Evolutionary conservation across 1,284 basidiomycete genomes (phyloP).

Genomic region (Fistulina hepatica): DNA sequence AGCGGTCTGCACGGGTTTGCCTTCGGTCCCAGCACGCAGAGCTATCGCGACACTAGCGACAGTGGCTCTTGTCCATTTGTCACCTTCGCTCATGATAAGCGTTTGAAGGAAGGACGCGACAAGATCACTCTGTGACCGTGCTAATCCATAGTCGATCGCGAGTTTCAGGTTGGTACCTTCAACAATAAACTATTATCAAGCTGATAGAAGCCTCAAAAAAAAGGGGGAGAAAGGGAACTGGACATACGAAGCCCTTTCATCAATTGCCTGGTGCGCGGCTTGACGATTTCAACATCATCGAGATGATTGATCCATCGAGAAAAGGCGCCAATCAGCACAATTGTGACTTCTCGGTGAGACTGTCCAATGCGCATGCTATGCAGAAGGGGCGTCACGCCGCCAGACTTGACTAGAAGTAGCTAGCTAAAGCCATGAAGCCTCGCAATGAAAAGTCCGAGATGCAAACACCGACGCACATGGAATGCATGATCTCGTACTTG

Average conservation of each 20-base stretch:
- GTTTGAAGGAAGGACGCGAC: slow-evolving; percentile 77
- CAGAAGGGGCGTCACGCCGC: slow-evolving; percentile 64
- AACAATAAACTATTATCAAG: slow-evolving; percentile 7
- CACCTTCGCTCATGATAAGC: slow-evolving; percentile 78
- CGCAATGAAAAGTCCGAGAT: neutral
- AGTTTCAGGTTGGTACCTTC: slow-evolving; percentile 69
- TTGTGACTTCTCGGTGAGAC: slow-evolving; percentile 63
- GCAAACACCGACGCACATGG: slow-evolving; percentile 40
- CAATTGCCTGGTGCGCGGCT: slow-evolving; percentile 50
- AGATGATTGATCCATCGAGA: slow-evolving; percentile 73
- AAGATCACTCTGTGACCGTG: slow-evolving; percentile 65
- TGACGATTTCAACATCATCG: slow-evolving; percentile 55
- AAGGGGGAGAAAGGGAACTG: neutral
- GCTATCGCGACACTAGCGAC: slow-evolving; percentile 46
- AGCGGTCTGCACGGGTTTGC: slow-evolving; percentile 59
- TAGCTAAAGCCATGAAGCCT: slow-evolving; percentile 21
- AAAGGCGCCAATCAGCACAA: slow-evolving; percentile 67
- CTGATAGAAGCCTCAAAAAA: slow-evolving; percentile 2
- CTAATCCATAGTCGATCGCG: slow-evolving; percentile 72
- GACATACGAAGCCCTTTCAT: slow-evolving; percentile 63
- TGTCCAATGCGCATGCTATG: slow-evolving; percentile 73
- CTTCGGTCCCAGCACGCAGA: slow-evolving; percentile 47
- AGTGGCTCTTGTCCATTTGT: slow-evolving; percentile 18
- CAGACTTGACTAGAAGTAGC: slow-evolving; percentile 63
- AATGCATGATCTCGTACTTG: slow-evolving; percentile 70